Evolutionary conservation across 192 early-diverging fungal genomes (phyloP).

Genomic region (Entomortierella beljakovae): DNA sequence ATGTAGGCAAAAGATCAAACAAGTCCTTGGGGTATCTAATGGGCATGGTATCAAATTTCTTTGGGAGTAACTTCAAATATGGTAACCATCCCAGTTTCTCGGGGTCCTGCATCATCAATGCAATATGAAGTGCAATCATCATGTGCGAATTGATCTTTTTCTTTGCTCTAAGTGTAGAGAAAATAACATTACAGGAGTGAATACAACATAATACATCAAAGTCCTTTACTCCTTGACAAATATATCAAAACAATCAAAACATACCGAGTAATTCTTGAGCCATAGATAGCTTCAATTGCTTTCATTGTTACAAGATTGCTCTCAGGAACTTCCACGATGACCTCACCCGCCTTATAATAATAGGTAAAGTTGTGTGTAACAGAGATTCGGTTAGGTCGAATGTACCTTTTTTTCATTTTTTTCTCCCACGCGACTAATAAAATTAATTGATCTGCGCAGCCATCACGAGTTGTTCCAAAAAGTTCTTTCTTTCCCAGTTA

Average conservation of each 20-base stretch:
- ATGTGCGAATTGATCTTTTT: conserved; percentile 60
- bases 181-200: background rate
- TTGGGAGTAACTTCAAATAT: conserved; percentile 62
- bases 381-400: background rate
- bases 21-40: conserved; percentile 56
- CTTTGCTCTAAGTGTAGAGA: conserved; percentile 12
- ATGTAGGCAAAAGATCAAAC: conserved; percentile 49
- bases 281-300: conserved; percentile 50
- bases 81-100: conserved; percentile 57
- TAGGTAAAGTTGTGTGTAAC: background rate
- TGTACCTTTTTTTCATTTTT: background rate
- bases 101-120: conserved; percentile 45
- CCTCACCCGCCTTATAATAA: conserved; percentile 67
- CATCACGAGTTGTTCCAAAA: background rate
- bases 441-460: conserved; percentile 10
- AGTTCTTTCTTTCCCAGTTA: background rate
- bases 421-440: conserved; percentile 2
- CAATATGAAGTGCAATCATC: conserved; percentile 61
- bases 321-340: conserved; percentile 64
- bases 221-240: background rate
- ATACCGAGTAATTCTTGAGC: conserved; percentile 45
- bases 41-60: conserved; percentile 65
- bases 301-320: conserved; percentile 59
- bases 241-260: background rate
- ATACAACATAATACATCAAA: background rate